Base-by-base conservation (phyloP, 169 alveolate genomes). In the Plasmodium cynomolgi region DNA sequence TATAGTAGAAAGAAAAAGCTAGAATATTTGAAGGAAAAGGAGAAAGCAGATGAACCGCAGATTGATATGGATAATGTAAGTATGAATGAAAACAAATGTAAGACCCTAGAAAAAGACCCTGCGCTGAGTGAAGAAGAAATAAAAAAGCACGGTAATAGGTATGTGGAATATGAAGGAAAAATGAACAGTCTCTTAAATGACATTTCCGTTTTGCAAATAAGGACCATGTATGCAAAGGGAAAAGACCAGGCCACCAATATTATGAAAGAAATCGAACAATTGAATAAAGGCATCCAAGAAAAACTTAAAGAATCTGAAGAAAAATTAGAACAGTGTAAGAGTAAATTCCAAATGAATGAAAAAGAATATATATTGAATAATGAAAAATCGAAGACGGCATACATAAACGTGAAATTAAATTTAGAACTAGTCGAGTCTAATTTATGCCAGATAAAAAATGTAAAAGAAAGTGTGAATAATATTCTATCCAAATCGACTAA, bases 351-450 rank as follows among this genome's bases (percentile, higher is more conserved):
- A 41, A 83, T 83, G 11, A 15, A 23, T 17, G 79, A 33, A 62
- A 41, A 8, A 29, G 11, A 15, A 47, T 23, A 83, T 31, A 58
- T 33, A 33, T 29, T 83, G 72, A 41, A 58, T 15, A 83, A 83
- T 83, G 91, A 83, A 2, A 58, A 37, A 41, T 83, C 91, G 15
- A 54, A 58, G 41, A 47, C n/a, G 6, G 91, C 91, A 56, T 83
- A 83, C 72, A 33, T 20, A 31, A 33, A 31, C 23, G 26, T 83
- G 33, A 62, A 83, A 29, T 56, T 83, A 15, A 56, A 54, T 83
- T 29, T 83, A 34, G 91, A 41, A 56, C 13, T 20, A 23, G 1
- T 56, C 47, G 58, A 83, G 39, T 56, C 58, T 47, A 23, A 34
- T 83, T 31, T 83, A 83, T 3, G 34, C 1, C 41, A 56, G 58